Percentiles rank a stretch among this genome's conserved stretches.
Evolutionary conservation across 257 asterid species (phyloP).

Genomic region (Gynochthodes officinalis): DNA sequence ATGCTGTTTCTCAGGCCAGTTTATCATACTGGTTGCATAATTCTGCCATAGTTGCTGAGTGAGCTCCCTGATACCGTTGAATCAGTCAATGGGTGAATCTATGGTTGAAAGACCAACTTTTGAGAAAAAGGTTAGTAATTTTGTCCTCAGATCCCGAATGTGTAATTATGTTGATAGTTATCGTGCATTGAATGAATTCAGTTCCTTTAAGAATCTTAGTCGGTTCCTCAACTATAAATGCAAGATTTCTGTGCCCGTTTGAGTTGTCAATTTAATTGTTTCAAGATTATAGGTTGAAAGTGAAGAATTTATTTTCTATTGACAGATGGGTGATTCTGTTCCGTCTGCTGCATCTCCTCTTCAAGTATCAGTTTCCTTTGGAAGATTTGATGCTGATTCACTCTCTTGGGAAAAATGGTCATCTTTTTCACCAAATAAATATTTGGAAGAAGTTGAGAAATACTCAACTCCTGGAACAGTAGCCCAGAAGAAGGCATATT

Average conservation of each 20-base stretch:
- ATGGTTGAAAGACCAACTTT: conserved; percentile 30
- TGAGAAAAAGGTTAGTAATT: conserved; percentile 40
- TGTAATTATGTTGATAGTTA: conserved; percentile 10
- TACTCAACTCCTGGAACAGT: conserved; percentile 91
- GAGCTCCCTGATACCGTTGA: conserved; percentile 20
- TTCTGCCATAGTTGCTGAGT: conserved; percentile 30
- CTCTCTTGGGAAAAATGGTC: conserved; percentile 99
- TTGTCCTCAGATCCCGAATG: conserved; percentile 24
- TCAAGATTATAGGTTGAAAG: conserved; percentile 16
- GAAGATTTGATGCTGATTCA: conserved; percentile 77
- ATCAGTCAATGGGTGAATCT: conserved; percentile 46
- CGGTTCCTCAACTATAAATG: conserved; percentile 12
- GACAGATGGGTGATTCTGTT: conserved; percentile 73
- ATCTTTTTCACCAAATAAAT: conserved; percentile 83
- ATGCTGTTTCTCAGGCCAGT: conserved; percentile 33
- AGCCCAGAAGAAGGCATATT: conserved; percentile 88
- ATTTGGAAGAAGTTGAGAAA: conserved; percentile 88
- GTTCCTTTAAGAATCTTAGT: conserved; percentile 14
- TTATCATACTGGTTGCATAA: conserved; percentile 15
- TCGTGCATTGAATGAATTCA: conserved; percentile 9
- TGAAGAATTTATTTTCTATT: conserved; percentile 30
- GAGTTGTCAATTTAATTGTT: conserved; percentile 24
- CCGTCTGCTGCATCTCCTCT: conserved; percentile 48
- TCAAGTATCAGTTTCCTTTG: conserved; percentile 88
- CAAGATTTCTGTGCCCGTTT: conserved; percentile 16